A percentile compares a stretch with the other conserved stretches of the same genome.
Conservation (phyloP, 345 rosid species). For the Camelina neglecta region DNA sequence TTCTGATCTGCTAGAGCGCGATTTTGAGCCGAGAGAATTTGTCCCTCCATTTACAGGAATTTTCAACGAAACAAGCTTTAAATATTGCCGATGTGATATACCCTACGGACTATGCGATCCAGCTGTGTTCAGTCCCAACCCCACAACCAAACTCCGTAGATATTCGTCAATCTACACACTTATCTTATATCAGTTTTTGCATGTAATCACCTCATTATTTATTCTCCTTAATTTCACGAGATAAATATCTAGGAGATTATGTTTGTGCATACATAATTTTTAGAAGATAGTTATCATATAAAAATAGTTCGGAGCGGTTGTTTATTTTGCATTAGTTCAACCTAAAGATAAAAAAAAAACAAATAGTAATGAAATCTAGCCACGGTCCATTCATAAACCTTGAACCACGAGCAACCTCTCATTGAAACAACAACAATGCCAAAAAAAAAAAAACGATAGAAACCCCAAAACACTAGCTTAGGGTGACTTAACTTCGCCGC, state of each 20-base stretch:
- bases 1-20: slow-evolving; percentile 10
- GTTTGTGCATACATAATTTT: neutral
- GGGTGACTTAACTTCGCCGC: slow-evolving; percentile 39
- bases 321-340: neutral
- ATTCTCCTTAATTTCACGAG: neutral
- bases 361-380: neutral
- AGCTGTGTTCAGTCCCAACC: slow-evolving; percentile 27
- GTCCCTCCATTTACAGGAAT: slow-evolving; percentile 33
- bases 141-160: neutral
- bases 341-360: neutral
- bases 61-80: neutral
- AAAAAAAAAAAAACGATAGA: neutral
- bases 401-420: slow-evolving; percentile 4
- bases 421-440: slow-evolving; percentile 8
- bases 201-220: neutral
- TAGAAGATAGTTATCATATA: neutral
- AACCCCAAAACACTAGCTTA: slow-evolving; percentile 11
- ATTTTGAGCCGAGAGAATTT: slow-evolving; percentile 11
- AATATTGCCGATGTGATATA: slow-evolving; percentile 8
- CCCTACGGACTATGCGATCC: slow-evolving; percentile 22
- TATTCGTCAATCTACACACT: slow-evolving; percentile 3
- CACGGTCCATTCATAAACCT: slow-evolving; percentile 24
- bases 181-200: slow-evolving; percentile 10
- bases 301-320: neutral
- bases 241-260: neutral